Evolutionary conservation across 768 basidiomycete genomes (phyloP), one percentile per base, ranked within the genome.

Genomic region (Hericium erinaceus): DNA sequence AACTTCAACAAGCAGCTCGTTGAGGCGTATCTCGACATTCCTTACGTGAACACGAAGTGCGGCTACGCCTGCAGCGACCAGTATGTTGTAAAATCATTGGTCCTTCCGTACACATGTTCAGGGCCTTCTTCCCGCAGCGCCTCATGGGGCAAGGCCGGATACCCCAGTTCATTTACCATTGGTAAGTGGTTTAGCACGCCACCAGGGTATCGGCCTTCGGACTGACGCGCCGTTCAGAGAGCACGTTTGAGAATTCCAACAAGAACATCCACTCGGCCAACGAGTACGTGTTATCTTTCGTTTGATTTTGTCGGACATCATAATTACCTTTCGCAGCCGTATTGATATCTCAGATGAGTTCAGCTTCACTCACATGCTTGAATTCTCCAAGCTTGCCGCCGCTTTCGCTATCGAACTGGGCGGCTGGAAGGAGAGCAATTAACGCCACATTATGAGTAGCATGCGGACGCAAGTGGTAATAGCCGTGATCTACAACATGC

Each of bases 61-160:
- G 92, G 89, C 39, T 95, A 97, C 67, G 92, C 92, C 54, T 97
- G 93, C 77, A 91, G 88, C 64, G 93, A 95, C 71, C 92, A 95
- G 89, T 92, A 73, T 67, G 77, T 60, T 40, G 52, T 64, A 26
- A 58, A 39, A 61, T 66, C 69, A 67, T 63, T 64, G 63, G 60
- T 64, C 33, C 61, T 48, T 52, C 53, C 49, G 54, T 44, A 54
- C 64, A 64, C 60, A 66, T 67, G 63, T 67, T 72, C 59, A 68
- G 62, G 55, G 49, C 38, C 40, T 39, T 26, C 37, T 37, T 55
- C 64, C 52, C 61, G 75, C 78, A 80, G 78, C 66, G 91, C 91
- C 64, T 89, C 89, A 37, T 94, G 90, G 90, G 72, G 71, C 56
- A 89, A 87, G 74, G 90, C 87, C 52, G 92, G 93, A 58, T 95